Percentiles rank a stretch among this genome's conserved stretches.
phyloP scores from a whole-genome alignment of 345 rosid species.

The Punica granatum region DNA sequence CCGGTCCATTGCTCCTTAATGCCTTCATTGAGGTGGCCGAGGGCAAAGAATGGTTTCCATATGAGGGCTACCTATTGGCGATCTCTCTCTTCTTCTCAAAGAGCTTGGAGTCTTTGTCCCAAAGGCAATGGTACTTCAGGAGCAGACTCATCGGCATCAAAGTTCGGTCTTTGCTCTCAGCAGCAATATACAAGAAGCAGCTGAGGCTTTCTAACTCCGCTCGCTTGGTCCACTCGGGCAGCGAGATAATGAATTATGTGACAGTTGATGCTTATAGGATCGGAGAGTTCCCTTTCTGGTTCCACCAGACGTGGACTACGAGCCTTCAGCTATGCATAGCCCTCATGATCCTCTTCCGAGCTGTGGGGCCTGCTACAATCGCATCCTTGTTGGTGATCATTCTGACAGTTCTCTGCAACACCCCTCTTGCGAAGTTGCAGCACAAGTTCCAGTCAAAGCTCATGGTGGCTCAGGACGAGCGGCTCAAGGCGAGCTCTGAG shows the following conservation, averaged over 20 bases:
- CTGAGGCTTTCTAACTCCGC: slow-evolving; percentile 67
- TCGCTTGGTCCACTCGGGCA: slow-evolving; percentile 67
- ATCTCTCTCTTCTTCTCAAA: slow-evolving; percentile 52
- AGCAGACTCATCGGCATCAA: slow-evolving; percentile 71
- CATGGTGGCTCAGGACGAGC: slow-evolving; percentile 74
- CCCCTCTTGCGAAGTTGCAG: slow-evolving; percentile 93
- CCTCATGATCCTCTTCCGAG: slow-evolving; percentile 58
- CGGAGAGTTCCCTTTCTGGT: slow-evolving; percentile 94
- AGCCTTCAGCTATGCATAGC: slow-evolving; percentile 76
- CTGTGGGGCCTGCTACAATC: slow-evolving; percentile 81
- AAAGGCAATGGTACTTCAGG: slow-evolving; percentile 91
- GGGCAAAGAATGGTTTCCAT: slow-evolving; percentile 51
- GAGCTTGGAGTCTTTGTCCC: slow-evolving; percentile 68
- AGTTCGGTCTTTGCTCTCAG: slow-evolving; percentile 70
- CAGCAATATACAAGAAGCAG: slow-evolving; percentile 80
- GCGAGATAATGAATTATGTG: slow-evolving; percentile 90
- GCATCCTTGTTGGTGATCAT: slow-evolving; percentile 71
- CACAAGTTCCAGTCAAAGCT: slow-evolving; percentile 70
- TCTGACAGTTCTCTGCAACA: slow-evolving; percentile 66
- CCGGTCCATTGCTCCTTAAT: slow-evolving; percentile 84
- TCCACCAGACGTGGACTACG: slow-evolving; percentile 94
- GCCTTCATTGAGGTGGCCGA: slow-evolving; percentile 85
- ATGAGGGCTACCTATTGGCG: slow-evolving; percentile 74
- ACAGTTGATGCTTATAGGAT: slow-evolving; percentile 89
- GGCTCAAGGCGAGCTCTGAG: slow-evolving; percentile 76